Conservation (phyloP, 2,329 filamentous ascomycete genomes). For the Ophiostoma sp. region DNA sequence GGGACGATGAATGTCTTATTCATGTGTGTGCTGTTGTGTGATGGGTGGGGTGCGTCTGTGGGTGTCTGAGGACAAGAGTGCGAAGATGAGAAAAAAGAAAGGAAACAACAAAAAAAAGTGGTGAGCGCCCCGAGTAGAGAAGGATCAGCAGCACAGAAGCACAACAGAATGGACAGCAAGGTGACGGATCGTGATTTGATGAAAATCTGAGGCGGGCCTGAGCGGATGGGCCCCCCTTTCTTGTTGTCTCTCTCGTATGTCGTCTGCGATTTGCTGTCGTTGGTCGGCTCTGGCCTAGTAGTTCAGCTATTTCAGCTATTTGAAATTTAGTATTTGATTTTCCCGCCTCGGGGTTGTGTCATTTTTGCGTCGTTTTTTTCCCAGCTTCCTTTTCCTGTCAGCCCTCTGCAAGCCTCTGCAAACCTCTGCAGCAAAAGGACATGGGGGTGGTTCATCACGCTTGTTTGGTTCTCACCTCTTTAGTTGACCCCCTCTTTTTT, state of each 20-base stretch:
- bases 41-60: neutral
- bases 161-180: conserved; percentile 2
- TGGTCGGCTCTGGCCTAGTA: neutral
- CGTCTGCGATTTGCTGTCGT: neutral
- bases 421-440: conserved; percentile 3
- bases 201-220: neutral
- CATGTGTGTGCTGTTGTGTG: conserved; percentile 5
- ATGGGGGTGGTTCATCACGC: conserved; percentile 7
- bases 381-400: neutral
- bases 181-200: neutral
- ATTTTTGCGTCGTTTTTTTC: conserved; percentile 13
- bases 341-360: neutral
- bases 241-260: neutral
- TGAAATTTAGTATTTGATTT: neutral
- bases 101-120: neutral
- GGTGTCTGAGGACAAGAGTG: neutral
- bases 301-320: neutral
- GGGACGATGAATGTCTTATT: neutral
- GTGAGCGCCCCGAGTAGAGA: neutral
- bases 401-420: neutral
- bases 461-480: conserved; percentile 7
- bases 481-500: neutral
- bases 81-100: neutral
- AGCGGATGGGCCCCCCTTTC: neutral
- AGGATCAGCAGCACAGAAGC: conserved; percentile 1